These are phyloP conservation scores for Lipomyces kockii DNA, from an alignment of 805 yeast species.

Conservation along the genomic window DNA sequence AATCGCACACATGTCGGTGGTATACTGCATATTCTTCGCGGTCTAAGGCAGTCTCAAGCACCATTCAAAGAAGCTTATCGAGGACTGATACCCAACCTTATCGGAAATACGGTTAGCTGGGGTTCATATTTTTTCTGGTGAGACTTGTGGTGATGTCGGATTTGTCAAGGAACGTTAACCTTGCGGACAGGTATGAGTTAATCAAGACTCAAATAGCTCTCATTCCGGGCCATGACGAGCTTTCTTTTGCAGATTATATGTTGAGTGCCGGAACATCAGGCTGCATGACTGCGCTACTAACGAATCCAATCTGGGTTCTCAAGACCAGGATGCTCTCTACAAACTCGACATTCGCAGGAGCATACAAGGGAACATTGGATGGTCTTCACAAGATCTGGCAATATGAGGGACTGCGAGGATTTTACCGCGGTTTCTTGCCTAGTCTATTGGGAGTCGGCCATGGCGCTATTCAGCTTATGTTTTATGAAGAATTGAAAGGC, in stretches of 20 bases:
- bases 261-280: constrained; percentile 74
- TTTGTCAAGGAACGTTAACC: background rate
- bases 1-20: constrained; percentile 19
- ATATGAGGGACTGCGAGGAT: constrained; percentile 63
- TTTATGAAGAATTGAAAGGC: constrained; percentile 77
- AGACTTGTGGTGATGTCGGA: constrained; percentile 45
- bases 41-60: constrained; percentile 15
- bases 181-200: constrained; percentile 26
- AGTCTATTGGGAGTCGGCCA: constrained; percentile 83
- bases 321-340: constrained; percentile 76
- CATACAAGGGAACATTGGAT: constrained; percentile 61
- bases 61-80: constrained; percentile 57
- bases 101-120: constrained; percentile 91
- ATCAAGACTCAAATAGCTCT: constrained; percentile 14
- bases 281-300: constrained; percentile 67
- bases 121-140: constrained; percentile 82
- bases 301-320: constrained; percentile 95
- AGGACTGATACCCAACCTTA: constrained; percentile 76
- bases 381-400: constrained; percentile 57
- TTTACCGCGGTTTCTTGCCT: constrained; percentile 77
- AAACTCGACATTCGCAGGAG: constrained; percentile 47
- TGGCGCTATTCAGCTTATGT: constrained; percentile 83
- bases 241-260: constrained; percentile 55
- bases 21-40: constrained; percentile 14
- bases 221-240: constrained; percentile 25